Base-by-base conservation (phyloP, 306 rosid species). In the Potentilla sterilis region DNA sequence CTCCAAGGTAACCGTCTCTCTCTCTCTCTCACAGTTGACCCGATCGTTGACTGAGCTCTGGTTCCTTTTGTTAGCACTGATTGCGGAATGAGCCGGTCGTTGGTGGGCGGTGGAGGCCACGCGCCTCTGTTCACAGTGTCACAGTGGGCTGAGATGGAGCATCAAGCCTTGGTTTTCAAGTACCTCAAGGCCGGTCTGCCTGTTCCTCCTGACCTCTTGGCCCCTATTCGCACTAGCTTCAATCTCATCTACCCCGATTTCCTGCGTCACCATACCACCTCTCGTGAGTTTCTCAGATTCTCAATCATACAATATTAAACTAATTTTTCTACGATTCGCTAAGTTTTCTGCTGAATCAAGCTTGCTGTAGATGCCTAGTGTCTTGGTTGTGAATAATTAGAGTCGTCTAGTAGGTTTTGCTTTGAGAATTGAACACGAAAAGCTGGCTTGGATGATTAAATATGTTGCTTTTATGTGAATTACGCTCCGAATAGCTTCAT, bases 101-200 rank as follows among this genome's bases (percentile, higher is more conserved):
- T 47, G n/a, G 68, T 59, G 57, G 43, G 69, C 68, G 7, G 15
- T 32, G 77, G 43, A 9, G 57, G 77, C 16, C 77, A 59, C 69
- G 69, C 58, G 77, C 77, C 90, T 37, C 89, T 77, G 38, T 90
- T 90, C 85, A 90, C 96, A 57, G 84, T 73, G 70, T 80, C 92
- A 4, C 96, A 90, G 80, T 90, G 91, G 92, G 89, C 87, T 55
- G 96, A 90, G 87, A 87, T 90, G n/a, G 96, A 90, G 71, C 90
- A 88, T 76, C 96, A 90, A 74, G 92, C 96, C 48, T 83, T 84
- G 78, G 85, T 90, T 78, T 90, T 90, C 74, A 90, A 88, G 89
- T 90, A 90, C 78, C 80, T 90, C 49, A 82, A 85, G 57, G 92
- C 90, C 0, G 92, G 96, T 5, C 15, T 90, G 21, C 77, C 92